Percentiles rank a stretch among this genome's conserved stretches.
Evolutionary conservation across 345 rosid genomes (phyloP).

Genomic region (Eucalyptus erythrocorys): DNA sequence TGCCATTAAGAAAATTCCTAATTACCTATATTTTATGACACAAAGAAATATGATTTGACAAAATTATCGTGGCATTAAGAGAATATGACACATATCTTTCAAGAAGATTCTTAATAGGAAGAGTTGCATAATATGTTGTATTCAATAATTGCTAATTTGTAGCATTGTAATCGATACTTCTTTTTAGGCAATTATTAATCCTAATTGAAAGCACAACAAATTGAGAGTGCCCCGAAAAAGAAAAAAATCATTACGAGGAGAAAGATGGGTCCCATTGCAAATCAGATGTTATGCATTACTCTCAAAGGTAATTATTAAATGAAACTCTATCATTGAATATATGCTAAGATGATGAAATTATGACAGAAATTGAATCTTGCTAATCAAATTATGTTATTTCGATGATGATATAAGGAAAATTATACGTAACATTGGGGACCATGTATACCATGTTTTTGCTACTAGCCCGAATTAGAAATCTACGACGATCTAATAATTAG

Average conservation of each 20-base stretch:
- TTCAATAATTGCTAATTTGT: background rate
- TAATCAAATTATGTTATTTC: accelerated
- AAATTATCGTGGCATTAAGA: background rate
- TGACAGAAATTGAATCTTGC: accelerated
- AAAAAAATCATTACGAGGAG: accelerated
- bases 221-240: background rate
- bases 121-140: background rate
- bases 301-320: background rate
- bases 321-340: background rate
- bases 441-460: accelerated
- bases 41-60: accelerated
- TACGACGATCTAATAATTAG: background rate
- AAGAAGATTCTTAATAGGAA: background rate
- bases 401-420: background rate
- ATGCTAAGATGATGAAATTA: accelerated
- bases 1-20: background rate
- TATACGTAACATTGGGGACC: accelerated
- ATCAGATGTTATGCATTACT: too few relatives aligned
- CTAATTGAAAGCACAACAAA: background rate
- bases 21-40: background rate
- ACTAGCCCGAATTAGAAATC: background rate
- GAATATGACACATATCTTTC: background rate
- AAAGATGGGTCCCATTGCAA: background rate
- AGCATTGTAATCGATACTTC: background rate
- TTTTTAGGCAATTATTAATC: background rate